phyloP scores from a whole-genome alignment of 2,329 filamentous ascomycete species.

The Hirsutella thompsonii region DNA sequence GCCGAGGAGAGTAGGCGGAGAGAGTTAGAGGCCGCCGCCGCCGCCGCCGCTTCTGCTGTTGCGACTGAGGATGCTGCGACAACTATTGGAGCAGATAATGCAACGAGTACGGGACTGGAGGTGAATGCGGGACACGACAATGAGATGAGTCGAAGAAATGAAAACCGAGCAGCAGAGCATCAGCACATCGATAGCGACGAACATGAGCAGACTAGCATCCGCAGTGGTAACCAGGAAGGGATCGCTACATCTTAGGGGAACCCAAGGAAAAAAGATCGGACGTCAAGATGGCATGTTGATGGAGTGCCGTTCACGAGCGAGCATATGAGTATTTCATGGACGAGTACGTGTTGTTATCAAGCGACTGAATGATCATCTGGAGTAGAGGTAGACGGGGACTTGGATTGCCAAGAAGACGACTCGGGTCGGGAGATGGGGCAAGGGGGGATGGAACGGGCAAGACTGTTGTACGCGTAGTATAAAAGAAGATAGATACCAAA shows the following conservation, averaged over 20 bases:
- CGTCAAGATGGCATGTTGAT: not conserved
- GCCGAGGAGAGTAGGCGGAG: slow-evolving; percentile 27
- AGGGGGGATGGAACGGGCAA: not conserved
- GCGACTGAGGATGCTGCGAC: slow-evolving; percentile 20
- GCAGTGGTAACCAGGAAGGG: slow-evolving; percentile 9
- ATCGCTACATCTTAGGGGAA: slow-evolving; percentile 8
- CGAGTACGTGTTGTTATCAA: not conserved
- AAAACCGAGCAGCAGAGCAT: not conserved
- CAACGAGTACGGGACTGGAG: slow-evolving; percentile 9
- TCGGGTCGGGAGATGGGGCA: not conserved
- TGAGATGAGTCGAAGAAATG: not conserved
- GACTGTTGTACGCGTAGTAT: not conserved
- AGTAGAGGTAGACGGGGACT: not conserved
- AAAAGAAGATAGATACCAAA: not conserved
- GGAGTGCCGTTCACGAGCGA: not conserved
- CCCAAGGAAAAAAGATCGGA: not conserved
- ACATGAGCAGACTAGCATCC: slow-evolving; percentile 6
- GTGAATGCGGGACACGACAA: slow-evolving; percentile 2
- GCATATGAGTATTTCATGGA: not conserved
- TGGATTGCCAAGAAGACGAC: not conserved
- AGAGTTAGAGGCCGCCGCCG: slow-evolving; percentile 23
- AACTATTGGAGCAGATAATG: slow-evolving; percentile 12
- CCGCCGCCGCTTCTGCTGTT: slow-evolving; percentile 11
- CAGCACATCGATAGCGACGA: slow-evolving; percentile 2
- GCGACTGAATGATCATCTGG: not conserved